phyloP scores from a whole-genome alignment of 805 yeast species.

The Candida tibetensis region DNA sequence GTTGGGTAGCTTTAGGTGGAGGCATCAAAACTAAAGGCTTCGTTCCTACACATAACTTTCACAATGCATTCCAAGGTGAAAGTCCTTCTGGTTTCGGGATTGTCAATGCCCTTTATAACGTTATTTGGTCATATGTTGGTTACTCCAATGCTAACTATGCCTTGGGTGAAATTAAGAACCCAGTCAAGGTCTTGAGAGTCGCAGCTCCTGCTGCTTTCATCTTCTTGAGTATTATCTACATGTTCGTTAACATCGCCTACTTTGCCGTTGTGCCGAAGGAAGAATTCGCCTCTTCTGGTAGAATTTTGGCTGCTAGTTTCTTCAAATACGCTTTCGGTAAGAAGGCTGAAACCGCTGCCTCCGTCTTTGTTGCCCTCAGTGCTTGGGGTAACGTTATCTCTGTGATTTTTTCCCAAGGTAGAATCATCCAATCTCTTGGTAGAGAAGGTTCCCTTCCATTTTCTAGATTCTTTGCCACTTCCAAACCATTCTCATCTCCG shows the following conservation, averaged over 20 bases:
- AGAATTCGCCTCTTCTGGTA: slow-evolving; percentile 56
- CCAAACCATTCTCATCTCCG: slow-evolving; percentile 73
- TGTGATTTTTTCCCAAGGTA: slow-evolving; percentile 78
- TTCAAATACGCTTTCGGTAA: slow-evolving; percentile 70
- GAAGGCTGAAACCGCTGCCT: slow-evolving; percentile 66
- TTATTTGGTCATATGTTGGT: slow-evolving; percentile 83
- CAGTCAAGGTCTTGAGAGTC: slow-evolving; percentile 60
- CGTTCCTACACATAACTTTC: slow-evolving; percentile 56
- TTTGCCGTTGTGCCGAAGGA: slow-evolving; percentile 78
- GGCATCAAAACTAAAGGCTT: slow-evolving; percentile 50
- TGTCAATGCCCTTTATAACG: slow-evolving; percentile 74
- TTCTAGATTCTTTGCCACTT: slow-evolving; percentile 65
- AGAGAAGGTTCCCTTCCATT: slow-evolving; percentile 81
- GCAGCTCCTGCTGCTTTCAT: slow-evolving; percentile 77
- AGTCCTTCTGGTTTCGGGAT: slow-evolving; percentile 63
- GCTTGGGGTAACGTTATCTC: slow-evolving; percentile 81
- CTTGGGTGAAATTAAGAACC: slow-evolving; percentile 73
- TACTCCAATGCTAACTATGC: slow-evolving; percentile 84
- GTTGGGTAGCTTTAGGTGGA: slow-evolving; percentile 82
- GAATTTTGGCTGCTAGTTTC: slow-evolving; percentile 72
- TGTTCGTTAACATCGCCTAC: slow-evolving; percentile 76
- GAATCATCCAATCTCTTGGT: slow-evolving; percentile 76
- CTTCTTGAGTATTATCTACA: slow-evolving; percentile 60
- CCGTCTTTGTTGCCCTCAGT: slow-evolving; percentile 76
- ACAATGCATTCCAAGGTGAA: slow-evolving; percentile 53